Evolutionary conservation across 805 yeast species (phyloP), one percentile per base, ranked within the genome.

Genomic region (Grigorovia humatica): DNA sequence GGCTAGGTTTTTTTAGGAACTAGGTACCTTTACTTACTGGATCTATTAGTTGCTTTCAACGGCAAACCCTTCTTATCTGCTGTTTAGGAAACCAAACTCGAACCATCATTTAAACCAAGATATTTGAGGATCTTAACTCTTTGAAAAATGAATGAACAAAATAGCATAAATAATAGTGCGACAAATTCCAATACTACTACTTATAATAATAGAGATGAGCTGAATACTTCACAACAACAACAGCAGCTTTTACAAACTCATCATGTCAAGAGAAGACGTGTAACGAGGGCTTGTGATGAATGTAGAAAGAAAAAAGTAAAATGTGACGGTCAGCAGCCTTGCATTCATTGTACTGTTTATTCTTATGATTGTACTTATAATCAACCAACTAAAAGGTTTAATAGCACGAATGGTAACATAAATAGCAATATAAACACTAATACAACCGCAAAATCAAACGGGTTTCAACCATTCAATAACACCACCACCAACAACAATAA

Each of bases 261-360:
- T n/a, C 58, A 52, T 19, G 54, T 45, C 3, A 68, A 69, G 50
- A 59, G 75, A 42, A 63, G 73, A 41, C 60, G 79, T 44, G 71
- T 69, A 20, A 61, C 70, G 43, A 70, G 71, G 48, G 79, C 80
- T 5, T 76, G 80, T 59, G 79, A 76, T 55, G 69, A 65, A 41
- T 76, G 80, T 50, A 66, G 93, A 15, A 78, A 80, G 60, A 83
- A 85, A 62, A 85, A 85, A 62, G 90, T 85, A 51, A 85, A 84
- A 63, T 86, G 95, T 68, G 93, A 85, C 61, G 91, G 91, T 6
- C 81, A 82, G 59, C 88, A 81, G 61, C 95, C 93, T 1, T 85
- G 91, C 67, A 82, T 84, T 45, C 91, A 85, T 63, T 89, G 96
- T 64, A 85, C 96, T 1, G 96, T 88, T 1, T 89, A 88, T 68